Evolutionary conservation across 306 rosid species (phyloP).

Genomic region (Adenanthera pavonina): DNA sequence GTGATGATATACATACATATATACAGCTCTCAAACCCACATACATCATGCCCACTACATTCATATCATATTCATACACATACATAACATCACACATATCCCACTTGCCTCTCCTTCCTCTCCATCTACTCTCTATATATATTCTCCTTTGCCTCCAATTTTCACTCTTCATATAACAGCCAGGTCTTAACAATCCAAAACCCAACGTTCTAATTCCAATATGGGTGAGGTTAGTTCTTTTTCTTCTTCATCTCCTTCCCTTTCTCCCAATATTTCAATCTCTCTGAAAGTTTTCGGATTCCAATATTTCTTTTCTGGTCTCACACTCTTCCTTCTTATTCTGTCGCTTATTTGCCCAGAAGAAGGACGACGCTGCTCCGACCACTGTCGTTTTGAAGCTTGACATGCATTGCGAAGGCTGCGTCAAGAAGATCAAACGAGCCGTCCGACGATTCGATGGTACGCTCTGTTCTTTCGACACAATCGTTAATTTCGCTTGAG

Average conservation of each 20-base stretch:
- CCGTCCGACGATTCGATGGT: conserved; percentile 64
- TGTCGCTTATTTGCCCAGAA: conserved; percentile 49
- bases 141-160: not conserved
- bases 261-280: not conserved
- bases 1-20: not conserved
- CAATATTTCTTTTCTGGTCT: not conserved
- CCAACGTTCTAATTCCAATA: conserved; percentile 30
- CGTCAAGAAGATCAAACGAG: conserved; percentile 68
- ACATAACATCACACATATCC: not conserved
- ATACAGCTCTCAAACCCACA: not conserved
- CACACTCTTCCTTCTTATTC: not conserved
- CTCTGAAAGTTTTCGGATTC: conserved; percentile 28
- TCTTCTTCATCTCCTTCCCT: not conserved
- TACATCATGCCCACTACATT: not conserved
- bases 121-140: not conserved
- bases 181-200: not conserved
- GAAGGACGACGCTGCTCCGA: conserved; percentile 50
- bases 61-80: not conserved
- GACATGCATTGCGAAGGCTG: conserved; percentile 94
- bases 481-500: too few relatives aligned
- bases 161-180: conserved; percentile 35
- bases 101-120: not conserved
- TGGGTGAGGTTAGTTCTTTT: conserved; percentile 69
- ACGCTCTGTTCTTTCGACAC: not conserved
- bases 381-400: conserved; percentile 62